Evolutionary conservation across 73 alveolate species (phyloP), one percentile per base, ranked within the genome.

Genomic region (Tetrahymena borealis): DNA sequence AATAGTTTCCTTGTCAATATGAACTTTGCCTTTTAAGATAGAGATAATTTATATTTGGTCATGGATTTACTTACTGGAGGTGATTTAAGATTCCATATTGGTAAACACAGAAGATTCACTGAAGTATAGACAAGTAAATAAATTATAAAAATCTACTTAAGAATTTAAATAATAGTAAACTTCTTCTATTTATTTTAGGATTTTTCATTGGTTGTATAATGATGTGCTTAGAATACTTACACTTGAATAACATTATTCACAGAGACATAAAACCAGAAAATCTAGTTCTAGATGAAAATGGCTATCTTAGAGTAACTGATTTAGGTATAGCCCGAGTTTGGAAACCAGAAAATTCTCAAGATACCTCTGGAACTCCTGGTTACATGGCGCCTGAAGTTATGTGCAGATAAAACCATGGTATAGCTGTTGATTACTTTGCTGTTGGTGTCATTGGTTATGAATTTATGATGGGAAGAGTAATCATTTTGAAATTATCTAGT

Each of bases 311-410:
- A 91, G 95, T 98, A 12, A 97, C 99, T 9, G 99, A 98, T 94
- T 91, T 98, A 91, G 99, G 99, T 11, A 97, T 98, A 39, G 99
- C 99, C 0, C 93, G 98, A 90, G 93, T 95, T 12, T 94, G 95
- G 96, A 94, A 95, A 33, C 97, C 97, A 32, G 98, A 98, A 43
- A 98, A 98, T 91, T 94, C 99, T 18, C 91, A 97, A 93, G 99
- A 98, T 91, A 98, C 99, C 32, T 95, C 99, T 42, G 99, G 99
- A 11, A 98, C 99, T 35, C 99, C 99, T 1, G 99, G 99, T 11
- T 98, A 98, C 94, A 97, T 97, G 99, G 98, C 98, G 1, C 98
- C 98, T 2, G 98, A 93, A 93, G 97, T 96, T 28, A 90, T 96
- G 96, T 93, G 93, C 43, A 93, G 94, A 35, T 94, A 96, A 94